A percentile compares a stretch with the other conserved stretches of the same genome.
These are phyloP conservation scores for Rhynchosporium graminicola DNA, from an alignment of 2,329 filamentous ascomycete genomes.

Conservation along the genomic window DNA sequence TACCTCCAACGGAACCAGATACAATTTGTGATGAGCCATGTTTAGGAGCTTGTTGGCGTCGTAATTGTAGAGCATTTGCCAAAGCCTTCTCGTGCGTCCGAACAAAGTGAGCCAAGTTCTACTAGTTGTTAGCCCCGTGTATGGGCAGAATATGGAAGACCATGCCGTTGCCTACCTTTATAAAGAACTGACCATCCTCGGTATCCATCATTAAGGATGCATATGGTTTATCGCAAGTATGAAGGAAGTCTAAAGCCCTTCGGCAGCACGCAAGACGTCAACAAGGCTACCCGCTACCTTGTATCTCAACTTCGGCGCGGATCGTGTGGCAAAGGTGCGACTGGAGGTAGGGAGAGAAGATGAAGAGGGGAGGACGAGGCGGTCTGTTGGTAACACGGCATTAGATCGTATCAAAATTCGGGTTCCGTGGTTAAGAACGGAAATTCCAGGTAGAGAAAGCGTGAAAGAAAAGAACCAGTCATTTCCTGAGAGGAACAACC, in stretches of 20 bases:
- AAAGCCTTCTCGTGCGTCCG: slow-evolving; percentile 96
- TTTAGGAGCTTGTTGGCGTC: slow-evolving; percentile 68
- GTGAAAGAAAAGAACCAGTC: neutral
- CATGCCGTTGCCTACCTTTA: slow-evolving; percentile 63
- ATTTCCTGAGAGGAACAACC: slow-evolving; percentile 11
- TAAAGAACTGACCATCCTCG: slow-evolving; percentile 86
- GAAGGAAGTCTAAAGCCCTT: slow-evolving; percentile 32
- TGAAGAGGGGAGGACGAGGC: slow-evolving; percentile 24
- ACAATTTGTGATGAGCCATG: slow-evolving; percentile 70
- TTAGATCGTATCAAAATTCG: slow-evolving; percentile 28
- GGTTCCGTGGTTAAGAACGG: slow-evolving; percentile 12
- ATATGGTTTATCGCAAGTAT: slow-evolving; percentile 42
- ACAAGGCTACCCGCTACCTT: slow-evolving; percentile 34
- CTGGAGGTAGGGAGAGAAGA: slow-evolving; percentile 26
- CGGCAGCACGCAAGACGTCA: slow-evolving; percentile 25
- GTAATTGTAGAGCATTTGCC: slow-evolving; percentile 89
- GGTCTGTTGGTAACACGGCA: slow-evolving; percentile 35
- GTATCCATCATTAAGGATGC: slow-evolving; percentile 59
- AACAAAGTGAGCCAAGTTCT: slow-evolving; percentile 96
- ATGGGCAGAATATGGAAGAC: neutral
- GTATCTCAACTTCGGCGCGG: slow-evolving; percentile 29
- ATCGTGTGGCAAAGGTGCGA: slow-evolving; percentile 30
- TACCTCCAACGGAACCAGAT: slow-evolving; percentile 55
- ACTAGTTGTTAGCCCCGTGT: slow-evolving; percentile 27
- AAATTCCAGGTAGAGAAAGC: slow-evolving; percentile 1